These are phyloP conservation scores for Pelagomonas calceolata DNA, from an alignment of 108 stramenopile genomes.

Conservation along the genomic window DNA sequence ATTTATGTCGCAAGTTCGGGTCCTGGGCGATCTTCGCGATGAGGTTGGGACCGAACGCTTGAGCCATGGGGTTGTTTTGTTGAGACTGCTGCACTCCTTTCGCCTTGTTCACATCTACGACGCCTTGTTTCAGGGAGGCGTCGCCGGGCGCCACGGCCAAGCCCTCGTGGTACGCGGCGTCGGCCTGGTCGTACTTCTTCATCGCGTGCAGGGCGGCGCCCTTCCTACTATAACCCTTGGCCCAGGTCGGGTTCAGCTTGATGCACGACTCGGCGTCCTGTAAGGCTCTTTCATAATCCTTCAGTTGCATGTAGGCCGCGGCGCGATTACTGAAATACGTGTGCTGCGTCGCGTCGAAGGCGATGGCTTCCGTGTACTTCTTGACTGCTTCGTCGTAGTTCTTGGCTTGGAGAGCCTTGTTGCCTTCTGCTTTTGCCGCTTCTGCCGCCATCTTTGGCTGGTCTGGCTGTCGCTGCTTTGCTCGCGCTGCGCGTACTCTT, in stretches of 20 bases:
- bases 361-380: constrained; percentile 88
- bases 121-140: constrained; percentile 67
- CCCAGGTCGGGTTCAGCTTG: constrained; percentile 63
- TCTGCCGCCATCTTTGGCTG: constrained; percentile 16
- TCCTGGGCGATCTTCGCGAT: constrained; percentile 72
- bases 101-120: constrained; percentile 53
- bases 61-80: constrained; percentile 30
- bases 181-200: constrained; percentile 87
- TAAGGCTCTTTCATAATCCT: constrained; percentile 81
- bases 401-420: constrained; percentile 72
- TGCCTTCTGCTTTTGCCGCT: constrained; percentile 72
- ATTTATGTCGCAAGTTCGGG: constrained; percentile 73
- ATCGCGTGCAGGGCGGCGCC: constrained; percentile 81
- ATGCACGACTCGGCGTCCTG: constrained; percentile 90
- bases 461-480: too few relatives aligned
- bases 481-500: too few relatives aligned
- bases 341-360: constrained; percentile 80
- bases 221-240: constrained; percentile 85
- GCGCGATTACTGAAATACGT: constrained; percentile 92
- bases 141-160: constrained; percentile 72
- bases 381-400: constrained; percentile 85
- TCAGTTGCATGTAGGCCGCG: constrained; percentile 82
- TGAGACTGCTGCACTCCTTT: constrained; percentile 1
- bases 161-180: constrained; percentile 81
- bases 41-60: constrained; percentile 74